phyloP scores from a whole-genome alignment of 192 early-diverging fungal species.

The Anaeromyces robustus region DNA sequence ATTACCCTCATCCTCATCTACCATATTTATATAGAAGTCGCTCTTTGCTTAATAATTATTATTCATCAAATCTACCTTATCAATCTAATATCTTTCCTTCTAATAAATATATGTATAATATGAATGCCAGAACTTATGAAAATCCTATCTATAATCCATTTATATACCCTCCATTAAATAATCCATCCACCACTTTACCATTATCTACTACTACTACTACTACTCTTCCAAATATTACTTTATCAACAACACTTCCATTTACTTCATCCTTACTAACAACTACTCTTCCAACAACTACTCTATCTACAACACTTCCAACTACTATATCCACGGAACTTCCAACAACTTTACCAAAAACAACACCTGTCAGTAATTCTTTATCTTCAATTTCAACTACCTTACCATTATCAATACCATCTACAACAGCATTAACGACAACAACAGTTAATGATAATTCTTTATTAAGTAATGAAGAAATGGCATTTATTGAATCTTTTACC shows the following conservation, averaged over 20 bases:
- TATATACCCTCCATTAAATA: neutral
- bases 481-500: too few relatives aligned
- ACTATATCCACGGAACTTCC: too few relatives aligned
- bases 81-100: neutral
- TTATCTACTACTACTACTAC: neutral
- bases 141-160: neutral
- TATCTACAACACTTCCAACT: neutral
- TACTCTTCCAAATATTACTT: neutral
- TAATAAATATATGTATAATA: too few relatives aligned
- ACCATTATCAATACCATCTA: too few relatives aligned
- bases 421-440: neutral
- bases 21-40: neutral
- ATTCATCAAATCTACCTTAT: neutral
- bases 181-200: neutral
- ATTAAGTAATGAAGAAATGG: too few relatives aligned
- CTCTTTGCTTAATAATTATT: neutral
- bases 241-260: neutral
- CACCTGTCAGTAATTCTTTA: too few relatives aligned
- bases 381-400: too few relatives aligned
- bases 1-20: neutral
- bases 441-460: too few relatives aligned
- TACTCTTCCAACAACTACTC: neutral
- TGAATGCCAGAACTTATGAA: too few relatives aligned
- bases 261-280: neutral
- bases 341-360: too few relatives aligned